Evolutionary conservation across 495 filamentous ascomycete species (phyloP).

Genomic region (Aspergillus haitiensis): DNA sequence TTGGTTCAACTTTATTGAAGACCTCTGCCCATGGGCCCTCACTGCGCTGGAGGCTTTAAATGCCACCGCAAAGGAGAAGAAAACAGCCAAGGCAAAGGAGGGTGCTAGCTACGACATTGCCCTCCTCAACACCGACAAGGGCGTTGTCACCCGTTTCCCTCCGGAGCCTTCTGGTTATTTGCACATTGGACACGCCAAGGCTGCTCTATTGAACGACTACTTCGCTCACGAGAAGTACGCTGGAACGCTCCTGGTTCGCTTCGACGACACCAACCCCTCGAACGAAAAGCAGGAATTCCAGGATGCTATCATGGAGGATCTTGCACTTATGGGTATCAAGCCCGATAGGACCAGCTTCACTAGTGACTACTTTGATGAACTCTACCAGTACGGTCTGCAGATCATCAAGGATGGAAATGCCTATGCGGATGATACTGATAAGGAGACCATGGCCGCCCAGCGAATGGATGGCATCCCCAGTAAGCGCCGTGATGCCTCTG

Average conservation of each 20-base stretch:
- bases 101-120: conserved; percentile 90
- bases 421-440: conserved; percentile 87
- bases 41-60: conserved; percentile 58
- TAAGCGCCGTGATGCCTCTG: conserved; percentile 68
- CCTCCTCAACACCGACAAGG: conserved; percentile 82
- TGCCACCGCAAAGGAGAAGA: conserved; percentile 60
- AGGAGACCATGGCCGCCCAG: conserved; percentile 81
- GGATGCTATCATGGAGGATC: conserved; percentile 83
- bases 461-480: conserved; percentile 74
- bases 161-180: conserved; percentile 96
- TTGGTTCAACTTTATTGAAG: conserved; percentile 88
- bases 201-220: conserved; percentile 88
- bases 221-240: conserved; percentile 88
- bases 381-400: conserved; percentile 73
- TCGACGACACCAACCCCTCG: conserved; percentile 91
- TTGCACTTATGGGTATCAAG: conserved; percentile 81
- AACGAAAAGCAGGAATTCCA: conserved; percentile 94
- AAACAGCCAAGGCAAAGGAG: conserved; percentile 72
- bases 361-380: conserved; percentile 86
- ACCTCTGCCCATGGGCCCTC: conserved; percentile 64
- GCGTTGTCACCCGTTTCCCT: conserved; percentile 90
- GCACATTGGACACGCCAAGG: conserved; percentile 93
- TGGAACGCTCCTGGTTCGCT: conserved; percentile 77
- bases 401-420: conserved; percentile 84
- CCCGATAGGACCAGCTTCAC: conserved; percentile 78